These are phyloP conservation scores for Aspergillus quadrilineatus DNA, from an alignment of 2,329 filamentous ascomycete species.

Conservation along the genomic window DNA sequence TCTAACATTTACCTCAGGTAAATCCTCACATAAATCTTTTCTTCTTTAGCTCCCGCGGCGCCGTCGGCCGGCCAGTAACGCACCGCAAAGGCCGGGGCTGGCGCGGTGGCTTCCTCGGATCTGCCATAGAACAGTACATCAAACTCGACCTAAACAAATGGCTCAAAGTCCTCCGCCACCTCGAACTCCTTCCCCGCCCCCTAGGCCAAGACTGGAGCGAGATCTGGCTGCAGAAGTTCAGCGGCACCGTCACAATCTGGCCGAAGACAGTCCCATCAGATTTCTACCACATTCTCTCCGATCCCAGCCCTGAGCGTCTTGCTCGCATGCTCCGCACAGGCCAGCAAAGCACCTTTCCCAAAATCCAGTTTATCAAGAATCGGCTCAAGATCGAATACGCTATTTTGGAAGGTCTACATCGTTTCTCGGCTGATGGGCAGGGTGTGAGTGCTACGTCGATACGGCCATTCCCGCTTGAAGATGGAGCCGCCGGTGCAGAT, in stretches of 20 bases:
- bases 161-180: slow-evolving; percentile 88
- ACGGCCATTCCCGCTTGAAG: slow-evolving; percentile 28
- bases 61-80: slow-evolving; percentile 88
- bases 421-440: slow-evolving; percentile 27
- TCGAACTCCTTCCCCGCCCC: slow-evolving; percentile 86
- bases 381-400: slow-evolving; percentile 76
- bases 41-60: slow-evolving; percentile 93
- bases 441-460: slow-evolving; percentile 28
- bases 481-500: slow-evolving; percentile 11
- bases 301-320: slow-evolving; percentile 72
- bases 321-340: slow-evolving; percentile 88
- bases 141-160: slow-evolving; percentile 97
- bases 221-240: slow-evolving; percentile 93
- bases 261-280: slow-evolving; percentile 76
- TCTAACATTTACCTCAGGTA: slow-evolving; percentile 57
- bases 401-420: slow-evolving; percentile 56
- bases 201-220: slow-evolving; percentile 96
- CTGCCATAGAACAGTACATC: slow-evolving; percentile 87
- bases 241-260: slow-evolving; percentile 95
- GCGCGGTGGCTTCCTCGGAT: slow-evolving; percentile 92
- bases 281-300: slow-evolving; percentile 80
- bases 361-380: slow-evolving; percentile 87
- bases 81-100: slow-evolving; percentile 91
- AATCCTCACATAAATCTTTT: slow-evolving; percentile 99
- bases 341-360: slow-evolving; percentile 85